Evolutionary conservation across 78 protist genomes (phyloP).

Genomic region (Pigoraptor vietnamica): DNA sequence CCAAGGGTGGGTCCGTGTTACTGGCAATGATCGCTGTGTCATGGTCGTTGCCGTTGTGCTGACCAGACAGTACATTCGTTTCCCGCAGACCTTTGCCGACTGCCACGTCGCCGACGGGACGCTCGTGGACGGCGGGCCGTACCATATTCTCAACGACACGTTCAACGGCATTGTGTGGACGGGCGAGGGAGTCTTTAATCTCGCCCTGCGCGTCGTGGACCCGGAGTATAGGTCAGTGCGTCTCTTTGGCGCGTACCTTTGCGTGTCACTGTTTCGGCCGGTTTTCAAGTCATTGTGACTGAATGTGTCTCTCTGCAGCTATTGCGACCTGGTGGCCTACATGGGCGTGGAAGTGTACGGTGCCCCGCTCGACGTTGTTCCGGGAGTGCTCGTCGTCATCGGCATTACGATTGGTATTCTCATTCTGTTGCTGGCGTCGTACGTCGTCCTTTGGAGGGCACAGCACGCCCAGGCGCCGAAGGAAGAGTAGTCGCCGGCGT

Average conservation of each 20-base stretch:
- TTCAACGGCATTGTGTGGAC: neutral
- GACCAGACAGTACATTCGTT: no score
- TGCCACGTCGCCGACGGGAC: neutral
- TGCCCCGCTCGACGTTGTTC: neutral
- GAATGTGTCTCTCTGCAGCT: no score
- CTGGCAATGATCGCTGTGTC: neutral
- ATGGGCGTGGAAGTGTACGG: neutral
- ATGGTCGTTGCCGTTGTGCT: no score
- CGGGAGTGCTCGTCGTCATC: neutral
- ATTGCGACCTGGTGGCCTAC: neutral
- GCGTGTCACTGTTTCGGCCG: neutral
- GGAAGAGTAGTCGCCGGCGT: neutral
- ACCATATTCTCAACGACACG: neutral
- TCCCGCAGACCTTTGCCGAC: neutral
- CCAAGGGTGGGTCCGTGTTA: neutral
- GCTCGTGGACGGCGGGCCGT: neutral
- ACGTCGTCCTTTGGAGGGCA: neutral
- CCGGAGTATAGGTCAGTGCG: neutral
- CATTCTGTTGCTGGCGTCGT: neutral
- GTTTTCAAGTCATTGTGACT: neutral
- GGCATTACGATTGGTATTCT: neutral
- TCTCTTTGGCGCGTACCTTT: neutral
- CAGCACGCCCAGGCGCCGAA: neutral
- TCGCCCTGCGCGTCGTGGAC: neutral
- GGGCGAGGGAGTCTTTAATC: neutral